Evolutionary conservation across 139 green algal species (phyloP).

Genomic region (Micractinium conductrix): DNA sequence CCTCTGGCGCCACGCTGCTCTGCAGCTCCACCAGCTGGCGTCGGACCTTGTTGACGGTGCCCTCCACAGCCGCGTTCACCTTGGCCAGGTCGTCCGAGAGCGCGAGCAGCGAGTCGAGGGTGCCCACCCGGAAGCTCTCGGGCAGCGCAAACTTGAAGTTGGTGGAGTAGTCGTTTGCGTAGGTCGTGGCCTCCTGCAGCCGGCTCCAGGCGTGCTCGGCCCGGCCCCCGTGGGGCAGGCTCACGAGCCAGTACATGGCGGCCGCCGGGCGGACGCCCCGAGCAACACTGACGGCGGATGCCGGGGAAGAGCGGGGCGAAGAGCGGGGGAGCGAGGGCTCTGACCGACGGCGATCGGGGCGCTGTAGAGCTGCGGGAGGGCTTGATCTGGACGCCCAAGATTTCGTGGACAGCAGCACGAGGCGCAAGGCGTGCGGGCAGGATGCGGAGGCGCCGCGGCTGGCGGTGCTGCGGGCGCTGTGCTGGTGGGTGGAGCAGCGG

Average conservation of each 20-base stretch:
- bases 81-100: constrained; percentile 95
- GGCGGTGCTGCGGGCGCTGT: too few relatives aligned
- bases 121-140: constrained; percentile 88
- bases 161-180: constrained; percentile 53
- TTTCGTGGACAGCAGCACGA: too few relatives aligned
- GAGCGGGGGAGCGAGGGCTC: too few relatives aligned
- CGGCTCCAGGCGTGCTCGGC: constrained; percentile 74
- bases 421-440: too few relatives aligned
- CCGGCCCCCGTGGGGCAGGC: constrained; percentile 58
- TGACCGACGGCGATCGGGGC: too few relatives aligned
- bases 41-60: constrained; percentile 88
- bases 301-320: too few relatives aligned
- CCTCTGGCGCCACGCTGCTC: constrained; percentile 27
- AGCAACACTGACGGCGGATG: too few relatives aligned
- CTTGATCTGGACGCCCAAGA: too few relatives aligned
- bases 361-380: too few relatives aligned
- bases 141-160: constrained; percentile 87
- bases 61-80: constrained; percentile 78
- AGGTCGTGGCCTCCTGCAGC: constrained; percentile 77
- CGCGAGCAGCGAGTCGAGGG: constrained; percentile 92
- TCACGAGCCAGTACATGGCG: constrained; percentile 82
- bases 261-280: too few relatives aligned
- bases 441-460: too few relatives aligned
- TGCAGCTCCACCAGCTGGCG: constrained; percentile 73
- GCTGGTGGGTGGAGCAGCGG: too few relatives aligned